A percentile compares a stretch with the other conserved stretches of the same genome.
These are phyloP conservation scores for Rheum nobile DNA, from an alignment of 148 eudicot species.

Conservation along the genomic window DNA sequence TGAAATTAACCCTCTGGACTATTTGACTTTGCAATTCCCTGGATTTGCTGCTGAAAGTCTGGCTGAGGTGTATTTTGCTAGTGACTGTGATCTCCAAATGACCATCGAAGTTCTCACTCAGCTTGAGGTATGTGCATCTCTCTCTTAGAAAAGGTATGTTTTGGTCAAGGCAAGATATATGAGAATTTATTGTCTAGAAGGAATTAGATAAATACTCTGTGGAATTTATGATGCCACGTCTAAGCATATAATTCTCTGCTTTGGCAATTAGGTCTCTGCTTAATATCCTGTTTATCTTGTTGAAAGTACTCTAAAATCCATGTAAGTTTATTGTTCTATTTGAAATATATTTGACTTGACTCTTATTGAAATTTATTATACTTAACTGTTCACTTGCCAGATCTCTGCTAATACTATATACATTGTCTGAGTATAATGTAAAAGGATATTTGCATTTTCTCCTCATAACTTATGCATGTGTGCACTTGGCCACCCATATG, in stretches of 20 bases:
- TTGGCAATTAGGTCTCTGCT: neutral
- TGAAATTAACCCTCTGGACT: conserved; percentile 48
- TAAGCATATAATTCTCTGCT: neutral
- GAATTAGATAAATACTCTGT: neutral
- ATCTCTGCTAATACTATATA: neutral
- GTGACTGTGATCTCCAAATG: conserved; percentile 66
- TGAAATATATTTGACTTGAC: neutral
- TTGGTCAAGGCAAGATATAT: neutral
- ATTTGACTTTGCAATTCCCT: conserved; percentile 79
- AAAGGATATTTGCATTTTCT: neutral
- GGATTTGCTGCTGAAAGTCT: conserved; percentile 94
- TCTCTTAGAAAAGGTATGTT: neutral
- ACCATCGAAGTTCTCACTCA: conserved; percentile 90
- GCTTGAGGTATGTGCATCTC: conserved; percentile 63
- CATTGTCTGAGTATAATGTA: neutral
- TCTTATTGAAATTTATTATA: neutral
- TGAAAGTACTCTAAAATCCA: neutral
- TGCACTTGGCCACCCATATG: neutral
- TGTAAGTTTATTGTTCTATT: neutral
- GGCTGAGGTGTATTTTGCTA: conserved; percentile 79
- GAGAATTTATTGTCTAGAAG: neutral
- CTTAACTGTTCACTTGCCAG: neutral
- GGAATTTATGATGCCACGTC: neutral
- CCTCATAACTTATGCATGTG: neutral
- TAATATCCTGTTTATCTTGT: neutral